phyloP scores from a whole-genome alignment of 208 protist species.

The Leishmania mexicana region DNA sequence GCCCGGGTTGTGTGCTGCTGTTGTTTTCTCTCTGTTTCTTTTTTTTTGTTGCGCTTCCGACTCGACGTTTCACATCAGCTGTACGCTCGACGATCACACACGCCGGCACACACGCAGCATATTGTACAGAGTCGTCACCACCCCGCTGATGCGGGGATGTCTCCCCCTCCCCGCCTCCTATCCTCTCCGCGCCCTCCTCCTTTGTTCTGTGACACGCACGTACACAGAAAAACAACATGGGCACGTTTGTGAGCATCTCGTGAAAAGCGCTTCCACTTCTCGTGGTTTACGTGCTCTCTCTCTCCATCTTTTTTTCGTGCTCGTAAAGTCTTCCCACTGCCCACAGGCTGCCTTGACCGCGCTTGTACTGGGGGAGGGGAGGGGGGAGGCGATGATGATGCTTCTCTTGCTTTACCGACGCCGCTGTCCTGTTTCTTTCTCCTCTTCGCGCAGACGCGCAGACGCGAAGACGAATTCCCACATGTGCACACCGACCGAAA shows the following conservation, averaged over 20 bases:
- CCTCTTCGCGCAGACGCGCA: background rate
- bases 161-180: no score
- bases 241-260: background rate
- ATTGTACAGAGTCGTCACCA: no score
- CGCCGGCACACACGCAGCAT: no score
- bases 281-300: background rate
- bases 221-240: background rate
- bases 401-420: background rate
- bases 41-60: background rate
- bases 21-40: background rate
- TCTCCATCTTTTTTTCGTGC: background rate
- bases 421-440: background rate
- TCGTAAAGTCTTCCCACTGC: background rate
- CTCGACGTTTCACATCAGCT: background rate
- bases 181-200: background rate
- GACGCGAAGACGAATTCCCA: background rate
- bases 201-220: background rate
- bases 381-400: background rate
- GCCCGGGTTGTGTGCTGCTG: constrained; percentile 1
- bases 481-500: background rate
- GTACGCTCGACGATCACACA: background rate
- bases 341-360: background rate
- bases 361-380: background rate
- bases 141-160: no score
- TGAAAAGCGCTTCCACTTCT: background rate